These are phyloP conservation scores for Hyphopichia khmerensis DNA, from an alignment of 1,139 yeast species.

Conservation along the genomic window DNA sequence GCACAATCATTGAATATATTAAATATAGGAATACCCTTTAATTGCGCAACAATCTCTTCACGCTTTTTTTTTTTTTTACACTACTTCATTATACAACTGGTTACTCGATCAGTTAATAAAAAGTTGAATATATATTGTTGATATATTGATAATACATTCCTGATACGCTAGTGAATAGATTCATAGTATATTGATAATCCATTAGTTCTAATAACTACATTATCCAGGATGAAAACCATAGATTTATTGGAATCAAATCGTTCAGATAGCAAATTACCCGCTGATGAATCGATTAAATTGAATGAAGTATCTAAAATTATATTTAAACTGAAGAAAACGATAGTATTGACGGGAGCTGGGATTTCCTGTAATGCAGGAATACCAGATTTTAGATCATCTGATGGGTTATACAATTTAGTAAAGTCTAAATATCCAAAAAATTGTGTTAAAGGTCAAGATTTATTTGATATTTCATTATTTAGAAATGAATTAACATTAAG, in stretches of 20 bases:
- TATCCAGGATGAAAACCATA: conserved; percentile 29
- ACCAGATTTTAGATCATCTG: conserved; percentile 86
- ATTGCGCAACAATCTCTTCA: too few relatives aligned
- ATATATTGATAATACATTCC: too few relatives aligned
- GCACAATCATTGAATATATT: too few relatives aligned
- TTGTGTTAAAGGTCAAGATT: conserved; percentile 78
- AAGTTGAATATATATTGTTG: too few relatives aligned
- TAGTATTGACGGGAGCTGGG: conserved; percentile 89
- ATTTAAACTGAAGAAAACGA: conserved; percentile 49
- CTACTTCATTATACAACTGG: too few relatives aligned
- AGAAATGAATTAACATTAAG: conserved; percentile 61
- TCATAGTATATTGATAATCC: too few relatives aligned
- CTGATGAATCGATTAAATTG: conserved; percentile 31
- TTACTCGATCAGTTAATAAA: too few relatives aligned
- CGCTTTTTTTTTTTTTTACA: too few relatives aligned
- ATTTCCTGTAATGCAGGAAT: conserved; percentile 96
- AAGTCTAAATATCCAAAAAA: conserved; percentile 61
- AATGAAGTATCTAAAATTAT: conserved; percentile 43
- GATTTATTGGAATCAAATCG: conserved; percentile 21
- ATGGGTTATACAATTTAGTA: conserved; percentile 79
- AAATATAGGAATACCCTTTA: too few relatives aligned
- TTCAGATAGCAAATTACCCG: conserved; percentile 17
- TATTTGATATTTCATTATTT: conserved; percentile 83
- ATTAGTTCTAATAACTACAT: too few relatives aligned
- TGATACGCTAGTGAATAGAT: too few relatives aligned